These are phyloP conservation scores for Penicillium capsulatum DNA, from an alignment of 2,329 filamentous ascomycete species.

Conservation along the genomic window DNA sequence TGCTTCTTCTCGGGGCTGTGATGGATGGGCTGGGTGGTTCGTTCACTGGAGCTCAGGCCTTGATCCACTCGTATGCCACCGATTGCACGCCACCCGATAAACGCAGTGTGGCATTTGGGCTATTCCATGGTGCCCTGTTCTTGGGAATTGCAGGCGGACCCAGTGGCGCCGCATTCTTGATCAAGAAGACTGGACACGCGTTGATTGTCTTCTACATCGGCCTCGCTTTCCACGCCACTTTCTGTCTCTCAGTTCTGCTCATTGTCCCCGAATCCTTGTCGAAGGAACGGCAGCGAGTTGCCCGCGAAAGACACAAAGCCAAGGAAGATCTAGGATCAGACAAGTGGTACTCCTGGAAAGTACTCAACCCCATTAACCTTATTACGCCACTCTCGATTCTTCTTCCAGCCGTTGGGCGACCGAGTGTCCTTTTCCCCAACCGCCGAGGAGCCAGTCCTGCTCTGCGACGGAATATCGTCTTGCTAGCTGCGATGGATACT, in stretches of 20 bases:
- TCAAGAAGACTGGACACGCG: conserved; percentile 69
- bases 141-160: conserved; percentile 84
- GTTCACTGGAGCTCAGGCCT: conserved; percentile 75
- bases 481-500: conserved; percentile 75
- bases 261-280: conserved; percentile 81
- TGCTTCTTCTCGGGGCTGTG: conserved; percentile 70
- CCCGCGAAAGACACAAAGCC: conserved; percentile 62
- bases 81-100: conserved; percentile 80
- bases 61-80: conserved; percentile 80
- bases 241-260: conserved; percentile 67
- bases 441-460: conserved; percentile 57
- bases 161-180: conserved; percentile 72
- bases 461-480: conserved; percentile 74
- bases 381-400: conserved; percentile 74
- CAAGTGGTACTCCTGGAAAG: conserved; percentile 27
- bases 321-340: conserved; percentile 36
- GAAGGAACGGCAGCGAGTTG: conserved; percentile 63
- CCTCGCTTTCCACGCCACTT: conserved; percentile 66
- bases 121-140: conserved; percentile 86
- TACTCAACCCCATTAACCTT: conserved; percentile 58
- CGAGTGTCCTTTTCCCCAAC: conserved; percentile 27
- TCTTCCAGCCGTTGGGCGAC: conserved; percentile 54
- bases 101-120: conserved; percentile 79
- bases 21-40: conserved; percentile 84
- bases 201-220: conserved; percentile 82